phyloP scores from a whole-genome alignment of 371 early-diverging fungal genomes.

The Zychaea mexicana region DNA sequence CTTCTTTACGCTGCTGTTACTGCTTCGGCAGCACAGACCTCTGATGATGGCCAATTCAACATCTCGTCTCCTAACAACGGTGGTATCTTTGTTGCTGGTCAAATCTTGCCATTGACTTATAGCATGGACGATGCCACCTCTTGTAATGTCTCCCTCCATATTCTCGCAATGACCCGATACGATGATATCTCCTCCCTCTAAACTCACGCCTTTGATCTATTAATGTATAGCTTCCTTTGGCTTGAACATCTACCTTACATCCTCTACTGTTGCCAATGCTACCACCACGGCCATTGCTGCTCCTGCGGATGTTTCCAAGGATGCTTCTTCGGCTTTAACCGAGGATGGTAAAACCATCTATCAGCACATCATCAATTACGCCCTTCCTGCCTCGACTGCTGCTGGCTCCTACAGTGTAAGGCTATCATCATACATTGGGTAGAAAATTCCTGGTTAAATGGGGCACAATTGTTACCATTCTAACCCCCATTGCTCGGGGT shows the following conservation, averaged over 20 bases:
- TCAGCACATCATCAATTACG: slow-evolving; percentile 24
- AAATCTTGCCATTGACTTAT: slow-evolving; percentile 42
- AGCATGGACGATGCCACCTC: slow-evolving; percentile 24
- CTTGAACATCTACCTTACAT: slow-evolving; percentile 33
- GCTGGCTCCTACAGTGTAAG: slow-evolving; percentile 36
- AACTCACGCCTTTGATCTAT: background rate
- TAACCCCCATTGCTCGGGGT: too few relatives aligned
- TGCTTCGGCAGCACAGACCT: background rate
- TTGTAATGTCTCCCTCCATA: slow-evolving; percentile 1
- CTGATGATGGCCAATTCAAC: slow-evolving; percentile 23
- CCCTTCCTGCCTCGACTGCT: slow-evolving; percentile 29
- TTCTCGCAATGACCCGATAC: background rate
- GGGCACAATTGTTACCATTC: too few relatives aligned
- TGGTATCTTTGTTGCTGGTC: slow-evolving; percentile 43
- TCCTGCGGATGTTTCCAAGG: slow-evolving; percentile 2
- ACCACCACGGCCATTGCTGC: slow-evolving; percentile 9
- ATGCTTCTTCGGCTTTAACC: background rate
- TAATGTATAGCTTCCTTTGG: slow-evolving; percentile 19
- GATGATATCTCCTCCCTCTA: background rate
- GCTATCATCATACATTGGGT: background rate
- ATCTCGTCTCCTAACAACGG: slow-evolving; percentile 41
- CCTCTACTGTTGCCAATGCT: slow-evolving; percentile 13
- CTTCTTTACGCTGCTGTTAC: background rate
- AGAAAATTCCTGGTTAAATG: too few relatives aligned
- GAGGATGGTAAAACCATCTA: slow-evolving; percentile 9